Percentiles rank a stretch among this genome's conserved stretches.
Evolutionary conservation across 2,329 filamentous ascomycete genomes (phyloP).

Genomic region (Fusarium abutilonis): DNA sequence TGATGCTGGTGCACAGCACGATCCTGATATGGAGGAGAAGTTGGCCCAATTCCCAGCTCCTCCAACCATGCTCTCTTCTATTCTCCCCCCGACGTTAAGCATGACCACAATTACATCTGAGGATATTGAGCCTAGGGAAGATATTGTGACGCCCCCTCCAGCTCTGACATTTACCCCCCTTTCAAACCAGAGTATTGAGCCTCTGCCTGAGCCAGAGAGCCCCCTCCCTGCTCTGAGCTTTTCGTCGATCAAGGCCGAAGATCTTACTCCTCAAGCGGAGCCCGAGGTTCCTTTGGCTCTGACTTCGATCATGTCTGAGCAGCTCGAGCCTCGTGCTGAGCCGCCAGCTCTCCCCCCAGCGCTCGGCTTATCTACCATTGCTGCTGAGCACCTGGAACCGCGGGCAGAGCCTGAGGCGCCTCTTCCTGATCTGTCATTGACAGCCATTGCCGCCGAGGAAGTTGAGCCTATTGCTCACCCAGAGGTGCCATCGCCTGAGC

Average conservation of each 20-base stretch:
- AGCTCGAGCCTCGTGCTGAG: slow-evolving; percentile 45
- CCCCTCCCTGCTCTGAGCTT: slow-evolving; percentile 51
- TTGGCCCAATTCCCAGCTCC: slow-evolving; percentile 65
- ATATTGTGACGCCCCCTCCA: slow-evolving; percentile 48
- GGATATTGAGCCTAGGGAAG: slow-evolving; percentile 56
- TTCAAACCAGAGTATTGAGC: slow-evolving; percentile 54
- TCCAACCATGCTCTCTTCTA: slow-evolving; percentile 54
- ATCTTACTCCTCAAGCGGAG: slow-evolving; percentile 45
- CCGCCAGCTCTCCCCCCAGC: slow-evolving; percentile 37
- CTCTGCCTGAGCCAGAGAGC: slow-evolving; percentile 50
- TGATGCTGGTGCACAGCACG: slow-evolving; percentile 63
- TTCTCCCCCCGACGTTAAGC: slow-evolving; percentile 51
- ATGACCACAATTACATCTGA: slow-evolving; percentile 59
- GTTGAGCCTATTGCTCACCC: slow-evolving; percentile 42
- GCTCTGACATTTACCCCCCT: slow-evolving; percentile 49
- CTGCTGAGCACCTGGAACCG: slow-evolving; percentile 45
- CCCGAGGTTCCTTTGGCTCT: slow-evolving; percentile 43
- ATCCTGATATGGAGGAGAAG: slow-evolving; percentile 61
- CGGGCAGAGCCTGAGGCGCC: slow-evolving; percentile 41
- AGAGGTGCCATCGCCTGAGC: slow-evolving; percentile 15
- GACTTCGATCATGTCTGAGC: slow-evolving; percentile 42
- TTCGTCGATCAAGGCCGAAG: slow-evolving; percentile 53
- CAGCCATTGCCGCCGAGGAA: slow-evolving; percentile 47
- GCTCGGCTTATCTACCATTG: slow-evolving; percentile 43
- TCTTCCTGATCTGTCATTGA: slow-evolving; percentile 45